Base-by-base conservation (phyloP, 768 basidiomycete species). In the Russula griseocarnosa region DNA sequence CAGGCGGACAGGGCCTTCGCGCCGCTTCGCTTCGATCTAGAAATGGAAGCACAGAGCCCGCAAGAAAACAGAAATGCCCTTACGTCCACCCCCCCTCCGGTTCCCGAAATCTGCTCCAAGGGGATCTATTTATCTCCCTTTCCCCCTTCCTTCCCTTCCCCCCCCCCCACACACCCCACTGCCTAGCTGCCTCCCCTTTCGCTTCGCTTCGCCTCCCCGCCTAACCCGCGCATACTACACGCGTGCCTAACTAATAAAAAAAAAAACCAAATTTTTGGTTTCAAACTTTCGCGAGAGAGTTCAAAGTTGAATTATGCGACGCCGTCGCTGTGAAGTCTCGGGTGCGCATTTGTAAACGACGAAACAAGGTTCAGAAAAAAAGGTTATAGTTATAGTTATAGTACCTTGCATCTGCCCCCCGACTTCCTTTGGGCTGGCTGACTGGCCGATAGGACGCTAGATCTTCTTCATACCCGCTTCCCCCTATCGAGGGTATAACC, bases 91-190 rank as follows among this genome's bases (percentile, higher is more conserved):
- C 8, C 32, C 30, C 50, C 26, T 9, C 8, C 26, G 42, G 22
- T 57, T 57, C 55, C 46, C 28, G 55, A 57, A 57, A 44, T 57
- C 55, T 57, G 40, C 28, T 46, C 32, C 2, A 16, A 1, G n/a
- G 34, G 6, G 56, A 58, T 58, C 56, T 44, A 28, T 22, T 22
- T 28, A 20, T 16, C 24, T 36, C 34, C 7, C 14, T 7, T 14
- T 26, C 8, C 24, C 55, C n/a, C n/a, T n/a, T n/a, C n/a, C n/a
- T n/a, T n/a, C n/a, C n/a, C n/a, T n/a, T n/a, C n/a, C n/a, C n/a
- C n/a, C n/a, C n/a, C 20, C 5, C 38, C 16, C 16, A 40, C 38
- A 16, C 16, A 8, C 38, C 34, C 10, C 34, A 2, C 11, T 5
- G 9, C 34, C 11, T 11, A 34, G 7, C 7, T 8, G 1, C 8